Conservation (phyloP, 208 protist genomes). For the Trypanosoma rangeli region DNA sequence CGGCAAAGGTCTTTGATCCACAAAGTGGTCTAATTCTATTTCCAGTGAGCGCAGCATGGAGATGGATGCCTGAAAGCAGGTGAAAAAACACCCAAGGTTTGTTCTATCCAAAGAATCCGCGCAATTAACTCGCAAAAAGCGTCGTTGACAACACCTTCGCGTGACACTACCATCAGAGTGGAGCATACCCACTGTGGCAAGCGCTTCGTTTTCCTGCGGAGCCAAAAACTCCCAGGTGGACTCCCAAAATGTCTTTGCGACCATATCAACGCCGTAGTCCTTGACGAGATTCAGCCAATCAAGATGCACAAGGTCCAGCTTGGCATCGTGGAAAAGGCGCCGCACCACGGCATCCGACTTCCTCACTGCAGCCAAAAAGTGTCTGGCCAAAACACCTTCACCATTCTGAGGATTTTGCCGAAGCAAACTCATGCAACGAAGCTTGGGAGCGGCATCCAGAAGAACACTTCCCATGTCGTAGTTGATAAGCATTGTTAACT, state of each 20-base stretch:
- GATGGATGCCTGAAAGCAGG: constrained; percentile 73
- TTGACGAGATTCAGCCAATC: constrained; percentile 79
- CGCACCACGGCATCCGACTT: constrained; percentile 38
- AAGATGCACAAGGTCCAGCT: constrained; percentile 76
- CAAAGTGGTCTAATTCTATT: constrained; percentile 52
- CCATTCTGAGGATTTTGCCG: constrained; percentile 60
- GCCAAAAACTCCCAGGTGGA: constrained; percentile 56
- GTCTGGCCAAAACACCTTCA: constrained; percentile 61
- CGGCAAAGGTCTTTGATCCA: constrained; percentile 48
- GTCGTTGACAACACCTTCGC: constrained; percentile 53
- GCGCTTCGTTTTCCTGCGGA: constrained; percentile 41
- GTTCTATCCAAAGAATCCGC: constrained; percentile 94
- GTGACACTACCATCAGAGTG: constrained; percentile 44
- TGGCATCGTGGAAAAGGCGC: constrained; percentile 34
- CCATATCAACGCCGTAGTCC: constrained; percentile 62
- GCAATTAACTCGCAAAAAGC: constrained; percentile 93
- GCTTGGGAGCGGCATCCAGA: constrained; percentile 28
- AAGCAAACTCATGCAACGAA: constrained; percentile 86
- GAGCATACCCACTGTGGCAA: constrained; percentile 74
- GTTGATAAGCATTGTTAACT: constrained; percentile 51
- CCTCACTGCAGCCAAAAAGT: constrained; percentile 71
- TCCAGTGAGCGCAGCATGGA: constrained; percentile 75
- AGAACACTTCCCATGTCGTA: constrained; percentile 44
- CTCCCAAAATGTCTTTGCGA: constrained; percentile 70
- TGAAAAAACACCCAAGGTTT: constrained; percentile 94